Evolutionary conservation across 768 basidiomycete genomes (phyloP).

Genomic region (Strobilomyces confusus): DNA sequence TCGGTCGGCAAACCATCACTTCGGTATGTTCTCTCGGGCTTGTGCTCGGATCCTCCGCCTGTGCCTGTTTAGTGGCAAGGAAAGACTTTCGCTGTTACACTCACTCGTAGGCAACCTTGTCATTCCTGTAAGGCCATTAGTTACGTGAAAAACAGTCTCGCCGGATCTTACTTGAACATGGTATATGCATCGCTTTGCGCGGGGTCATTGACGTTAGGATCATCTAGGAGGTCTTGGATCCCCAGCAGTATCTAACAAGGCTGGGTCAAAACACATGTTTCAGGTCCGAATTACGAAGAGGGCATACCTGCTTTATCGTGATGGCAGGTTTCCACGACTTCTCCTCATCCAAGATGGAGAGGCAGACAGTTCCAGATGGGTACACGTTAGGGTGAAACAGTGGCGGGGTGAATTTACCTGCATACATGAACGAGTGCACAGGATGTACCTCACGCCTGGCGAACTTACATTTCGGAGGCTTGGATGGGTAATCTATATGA

Average conservation of each 20-base stretch:
- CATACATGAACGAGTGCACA: constrained; percentile 8
- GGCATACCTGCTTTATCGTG: constrained; percentile 90
- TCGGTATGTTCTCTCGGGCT: constrained; percentile 86
- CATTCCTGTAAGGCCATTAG: constrained; percentile 59
- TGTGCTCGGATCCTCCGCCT: constrained; percentile 81
- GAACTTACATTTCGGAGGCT: constrained; percentile 84
- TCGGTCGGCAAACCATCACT: constrained; percentile 39
- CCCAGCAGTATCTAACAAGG: constrained; percentile 79
- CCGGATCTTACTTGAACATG: constrained; percentile 84
- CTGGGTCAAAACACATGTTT: background rate
- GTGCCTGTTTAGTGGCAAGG: background rate
- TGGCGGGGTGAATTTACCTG: constrained; percentile 95
- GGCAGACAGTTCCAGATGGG: constrained; percentile 96
- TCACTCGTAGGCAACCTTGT: constrained; percentile 90
- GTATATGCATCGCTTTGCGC: constrained; percentile 99
- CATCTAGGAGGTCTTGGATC: constrained; percentile 92
- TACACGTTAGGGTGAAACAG: constrained; percentile 99
- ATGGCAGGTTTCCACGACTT: constrained; percentile 99
- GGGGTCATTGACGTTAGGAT: constrained; percentile 96
- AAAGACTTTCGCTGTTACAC: constrained; percentile 23
- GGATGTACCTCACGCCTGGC: background rate
- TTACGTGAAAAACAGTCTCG: background rate
- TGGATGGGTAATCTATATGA: constrained; percentile 82
- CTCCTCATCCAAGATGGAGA: constrained; percentile 97
- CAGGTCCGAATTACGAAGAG: background rate